Evolutionary conservation across 1,284 basidiomycete species (phyloP), one percentile per base, ranked within the genome.

Genomic region (Ustilago lituana): DNA sequence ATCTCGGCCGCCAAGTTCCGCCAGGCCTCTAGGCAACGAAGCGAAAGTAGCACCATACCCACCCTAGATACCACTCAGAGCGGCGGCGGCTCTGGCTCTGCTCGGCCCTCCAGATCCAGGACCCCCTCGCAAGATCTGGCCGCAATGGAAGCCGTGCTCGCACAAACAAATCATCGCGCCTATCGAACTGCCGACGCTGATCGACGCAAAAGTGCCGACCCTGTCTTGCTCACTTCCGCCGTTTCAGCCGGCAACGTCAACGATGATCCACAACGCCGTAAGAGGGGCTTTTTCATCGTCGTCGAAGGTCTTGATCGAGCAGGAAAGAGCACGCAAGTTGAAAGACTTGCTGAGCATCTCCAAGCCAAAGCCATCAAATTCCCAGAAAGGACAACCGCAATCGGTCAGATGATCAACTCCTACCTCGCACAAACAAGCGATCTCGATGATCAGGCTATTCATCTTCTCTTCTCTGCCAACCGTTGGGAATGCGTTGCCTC

Each of bases 381-480:
- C 53, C 79, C 79, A 2, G 95, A 98, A 82, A 87, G 96, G 35
- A 92, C 92, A 2, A 97, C 95, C 1, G 82, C 90, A 0, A 96
- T 94, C 51, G 95, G 95, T 8, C 86, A 89, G 77, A 92, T 95
- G 89, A 96, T 98, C 79, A 90, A 98, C 82, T 87, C 89, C 11
- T 99, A 98, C 83, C 86, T 99, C 32, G 77, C 88, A 51, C 91
- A 90, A 17, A 84, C 90, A 57, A 87, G 89, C 9, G 92, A 98
- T 20, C 86, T 98, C 49, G 92, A 96, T 82, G 93, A 98, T 84
- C 90, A 87, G 70, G 91, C 91, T 2, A 90, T 98, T 53, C 95
- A 98, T 80, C 87, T 98, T 1, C 87, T 99, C 53, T 98, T 98
- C 85, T 90, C 92, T 44, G 95, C 94, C 1, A 99, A 98, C 82